Evolutionary conservation across 2,329 filamentous ascomycete genomes (phyloP), one percentile per base, ranked within the genome.

Genomic region (Cladophialophora exuberans): DNA sequence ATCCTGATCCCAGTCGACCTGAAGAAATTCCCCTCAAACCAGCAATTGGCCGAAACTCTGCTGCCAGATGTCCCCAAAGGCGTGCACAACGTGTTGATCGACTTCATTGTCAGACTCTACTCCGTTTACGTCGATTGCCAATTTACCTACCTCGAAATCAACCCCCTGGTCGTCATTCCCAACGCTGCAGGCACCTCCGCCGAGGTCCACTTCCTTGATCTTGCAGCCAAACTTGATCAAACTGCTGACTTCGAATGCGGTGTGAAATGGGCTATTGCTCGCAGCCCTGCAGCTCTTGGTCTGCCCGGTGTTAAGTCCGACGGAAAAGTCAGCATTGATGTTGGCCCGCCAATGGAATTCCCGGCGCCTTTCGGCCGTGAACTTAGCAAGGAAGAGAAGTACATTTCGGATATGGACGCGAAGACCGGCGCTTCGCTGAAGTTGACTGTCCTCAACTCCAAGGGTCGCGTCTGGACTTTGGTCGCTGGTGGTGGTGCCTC

Each of bases 61-160:
- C 82, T 99, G 72, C 92, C 87, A 78, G 94, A 99, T 77, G 91
- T 99, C 42, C 94, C 94, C 69, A 80, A 90, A 79, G 93, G 93
- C 73, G 83, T 99, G 48, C 94, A 99, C 85, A 97, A 96, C 71
- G 94, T 99, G 70, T 85, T 99, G 57, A 89, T 99, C 62, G 94
- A 99, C 83, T 99, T 99, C 84, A 99, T 99, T 80, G 90, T 90
- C 70, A 87, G 94, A 69, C 83, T 99, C 65, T 99, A 99, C 74
- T 94, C 93, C 68, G 94, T 99, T 79, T 99, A 97, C 72, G 94
- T 97, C 64, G 94, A 99, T 83, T 96, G 90, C 85, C 94, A 99
- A 79, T 99, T 99, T 85, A 97, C 94, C 71, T 99, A 99, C 82
- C 90, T 99, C 67, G 94, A 99, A 79, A 99, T 99, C 83, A 99